These are phyloP conservation scores for Monilinia vaccinii-corymbosi DNA, from an alignment of 2,329 filamentous ascomycete species.

Conservation along the genomic window DNA sequence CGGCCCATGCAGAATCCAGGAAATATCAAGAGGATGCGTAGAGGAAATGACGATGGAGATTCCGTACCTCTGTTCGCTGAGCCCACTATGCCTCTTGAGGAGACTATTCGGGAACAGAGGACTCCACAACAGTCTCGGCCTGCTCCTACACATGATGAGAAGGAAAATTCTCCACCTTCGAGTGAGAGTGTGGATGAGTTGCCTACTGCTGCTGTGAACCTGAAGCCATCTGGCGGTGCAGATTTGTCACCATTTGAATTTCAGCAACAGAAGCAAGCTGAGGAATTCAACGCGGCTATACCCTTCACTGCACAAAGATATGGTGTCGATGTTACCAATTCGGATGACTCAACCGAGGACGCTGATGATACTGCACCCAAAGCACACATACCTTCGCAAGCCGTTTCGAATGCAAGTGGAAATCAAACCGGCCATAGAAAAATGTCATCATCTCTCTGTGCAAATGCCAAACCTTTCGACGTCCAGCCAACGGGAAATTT, in stretches of 20 bases:
- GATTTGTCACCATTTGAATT: constrained; percentile 56
- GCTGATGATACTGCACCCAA: constrained; percentile 10
- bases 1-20: constrained; percentile 54
- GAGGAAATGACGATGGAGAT: constrained; percentile 56
- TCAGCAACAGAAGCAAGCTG: constrained; percentile 35
- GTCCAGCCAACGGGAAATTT: constrained; percentile 21
- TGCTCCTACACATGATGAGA: constrained; percentile 19
- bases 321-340: constrained; percentile 25
- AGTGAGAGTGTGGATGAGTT: constrained; percentile 12
- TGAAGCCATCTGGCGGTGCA: constrained; percentile 38
- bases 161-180: constrained; percentile 27
- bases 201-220: constrained; percentile 23
- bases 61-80: constrained; percentile 68
- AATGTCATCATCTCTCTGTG: constrained; percentile 53
- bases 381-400: constrained; percentile 4
- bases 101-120: constrained; percentile 27
- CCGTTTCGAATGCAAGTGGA: constrained; percentile 15
- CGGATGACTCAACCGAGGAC: constrained; percentile 18
- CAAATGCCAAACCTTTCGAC: constrained; percentile 60
- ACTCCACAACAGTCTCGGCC: constrained; percentile 22
- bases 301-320: constrained; percentile 24
- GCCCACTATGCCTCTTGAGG: constrained; percentile 33
- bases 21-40: constrained; percentile 67
- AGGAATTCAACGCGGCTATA: constrained; percentile 30
- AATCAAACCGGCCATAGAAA: constrained; percentile 29